Conservation (phyloP, 352 stramenopile species). For the Phytophthora pseudosyringae region DNA sequence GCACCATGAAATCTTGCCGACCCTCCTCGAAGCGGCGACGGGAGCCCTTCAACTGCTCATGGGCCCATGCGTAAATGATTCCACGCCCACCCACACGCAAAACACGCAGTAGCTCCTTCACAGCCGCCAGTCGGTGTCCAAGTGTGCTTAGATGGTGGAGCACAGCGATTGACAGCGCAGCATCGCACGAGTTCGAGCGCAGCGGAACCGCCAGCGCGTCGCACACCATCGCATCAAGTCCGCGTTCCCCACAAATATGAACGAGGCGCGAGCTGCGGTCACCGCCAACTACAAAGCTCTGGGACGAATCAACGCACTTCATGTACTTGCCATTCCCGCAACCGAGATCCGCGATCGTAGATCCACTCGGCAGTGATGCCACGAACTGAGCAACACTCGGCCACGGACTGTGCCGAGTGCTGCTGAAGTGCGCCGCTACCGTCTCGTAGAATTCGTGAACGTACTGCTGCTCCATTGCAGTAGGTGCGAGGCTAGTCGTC, state of each 20-base stretch:
- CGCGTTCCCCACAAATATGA: slow-evolving; percentile 62
- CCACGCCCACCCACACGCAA: slow-evolving; percentile 69
- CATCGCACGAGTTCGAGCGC: slow-evolving; percentile 76
- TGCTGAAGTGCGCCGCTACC: slow-evolving; percentile 84
- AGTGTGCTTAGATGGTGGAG: slow-evolving; percentile 85
- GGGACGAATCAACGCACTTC: slow-evolving; percentile 67
- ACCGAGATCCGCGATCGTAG: slow-evolving; percentile 80
- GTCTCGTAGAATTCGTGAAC: slow-evolving; percentile 90
- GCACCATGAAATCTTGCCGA: slow-evolving; percentile 89
- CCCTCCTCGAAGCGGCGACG: slow-evolving; percentile 73
- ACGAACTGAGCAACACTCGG: slow-evolving; percentile 78
- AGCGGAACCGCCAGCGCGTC: slow-evolving; percentile 81
- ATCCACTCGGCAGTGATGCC: slow-evolving; percentile 54
- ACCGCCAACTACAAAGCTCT: slow-evolving; percentile 63
- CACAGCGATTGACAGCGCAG: slow-evolving; percentile 85
- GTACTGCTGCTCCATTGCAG: slow-evolving; percentile 77
- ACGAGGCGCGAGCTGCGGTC: slow-evolving; percentile 74
- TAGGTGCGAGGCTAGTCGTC: slow-evolving; percentile 45
- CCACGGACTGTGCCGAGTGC: slow-evolving; percentile 89
- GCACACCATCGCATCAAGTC: slow-evolving; percentile 76
- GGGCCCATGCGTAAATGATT: slow-evolving; percentile 89
- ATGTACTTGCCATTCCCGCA: slow-evolving; percentile 92
- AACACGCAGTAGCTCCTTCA: slow-evolving; percentile 82
- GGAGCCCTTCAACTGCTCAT: slow-evolving; percentile 83
- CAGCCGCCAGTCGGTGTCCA: slow-evolving; percentile 67